Conservation (phyloP, 2,329 filamentous ascomycete species). For the Colletotrichum aenigma region DNA sequence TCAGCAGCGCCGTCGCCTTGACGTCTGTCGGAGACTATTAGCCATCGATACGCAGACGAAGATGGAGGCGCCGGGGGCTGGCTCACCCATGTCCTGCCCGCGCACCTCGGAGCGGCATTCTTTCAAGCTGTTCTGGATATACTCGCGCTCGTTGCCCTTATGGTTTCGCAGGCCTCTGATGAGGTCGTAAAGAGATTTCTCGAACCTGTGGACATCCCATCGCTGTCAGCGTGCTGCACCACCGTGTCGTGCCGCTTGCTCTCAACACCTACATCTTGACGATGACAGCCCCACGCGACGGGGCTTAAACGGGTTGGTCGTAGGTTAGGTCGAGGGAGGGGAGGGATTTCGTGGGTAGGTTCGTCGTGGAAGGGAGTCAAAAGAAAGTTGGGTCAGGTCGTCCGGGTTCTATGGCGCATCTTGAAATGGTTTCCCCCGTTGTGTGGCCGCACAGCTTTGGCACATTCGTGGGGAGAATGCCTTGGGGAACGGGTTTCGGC, state of each 20-base stretch:
- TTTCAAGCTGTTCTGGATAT: constrained; percentile 90
- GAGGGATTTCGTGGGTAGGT: neutral
- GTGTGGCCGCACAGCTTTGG: neutral
- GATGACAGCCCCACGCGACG: constrained; percentile 11
- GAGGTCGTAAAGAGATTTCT: constrained; percentile 98
- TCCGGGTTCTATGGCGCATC: constrained; percentile 7
- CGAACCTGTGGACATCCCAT: constrained; percentile 73
- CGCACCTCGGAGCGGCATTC: constrained; percentile 95
- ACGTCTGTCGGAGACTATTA: constrained; percentile 64
- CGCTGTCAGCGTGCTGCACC: constrained; percentile 21
- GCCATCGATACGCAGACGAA: neutral
- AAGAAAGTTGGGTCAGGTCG: constrained; percentile 7
- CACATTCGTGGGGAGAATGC: neutral
- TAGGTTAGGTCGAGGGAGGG: neutral
- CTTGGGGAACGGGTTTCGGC: neutral
- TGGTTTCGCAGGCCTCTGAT: constrained; percentile 94
- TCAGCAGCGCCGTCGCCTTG: constrained; percentile 94
- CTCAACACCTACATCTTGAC: constrained; percentile 12
- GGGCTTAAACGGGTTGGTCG: neutral
- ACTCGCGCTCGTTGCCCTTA: constrained; percentile 93
- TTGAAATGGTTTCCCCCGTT: neutral
- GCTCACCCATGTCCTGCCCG: constrained; percentile 87
- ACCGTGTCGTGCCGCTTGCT: neutral
- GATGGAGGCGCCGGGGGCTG: neutral
- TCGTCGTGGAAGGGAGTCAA: neutral